phyloP scores from a whole-genome alignment of 768 basidiomycete species.

The Lepiota venenata region DNA sequence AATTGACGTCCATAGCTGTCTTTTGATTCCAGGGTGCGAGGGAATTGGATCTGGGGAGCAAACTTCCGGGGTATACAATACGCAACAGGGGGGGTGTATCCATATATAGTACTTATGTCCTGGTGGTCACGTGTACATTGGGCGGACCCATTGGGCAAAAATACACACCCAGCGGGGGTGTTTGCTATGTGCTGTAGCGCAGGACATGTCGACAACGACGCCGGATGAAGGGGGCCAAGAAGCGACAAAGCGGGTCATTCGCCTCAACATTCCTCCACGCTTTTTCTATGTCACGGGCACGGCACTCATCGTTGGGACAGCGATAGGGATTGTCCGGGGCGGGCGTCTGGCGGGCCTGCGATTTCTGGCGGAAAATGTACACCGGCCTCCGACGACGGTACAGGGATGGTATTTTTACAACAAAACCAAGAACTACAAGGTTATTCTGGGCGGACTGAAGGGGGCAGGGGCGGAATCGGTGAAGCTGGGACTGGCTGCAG shows the following conservation, averaged over 20 bases:
- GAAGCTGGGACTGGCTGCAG: conserved; percentile 38
- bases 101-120: background rate
- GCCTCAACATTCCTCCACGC: conserved; percentile 49
- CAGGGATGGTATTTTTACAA: conserved; percentile 96
- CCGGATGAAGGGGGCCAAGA: conserved; percentile 16
- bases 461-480: conserved; percentile 58
- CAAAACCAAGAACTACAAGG: conserved; percentile 91
- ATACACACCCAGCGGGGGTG: too few species aligned
- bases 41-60: background rate
- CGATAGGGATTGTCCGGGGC: conserved; percentile 72
- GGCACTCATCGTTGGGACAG: conserved; percentile 58
- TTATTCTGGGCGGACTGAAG: conserved; percentile 69
- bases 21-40: background rate
- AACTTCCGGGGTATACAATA: background rate
- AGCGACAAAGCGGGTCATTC: conserved; percentile 20
- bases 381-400: conserved; percentile 79
- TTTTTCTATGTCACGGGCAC: conserved; percentile 59
- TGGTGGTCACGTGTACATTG: background rate
- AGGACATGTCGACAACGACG: conserved; percentile 5
- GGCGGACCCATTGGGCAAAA: too few species aligned
- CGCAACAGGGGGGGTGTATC: background rate
- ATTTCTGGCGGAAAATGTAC: conserved; percentile 92
- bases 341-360: conserved; percentile 68
- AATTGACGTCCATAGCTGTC: too few species aligned
- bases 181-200: too few species aligned